These are phyloP conservation scores for Datisca glomerata DNA, from an alignment of 306 rosid species.

Conservation along the genomic window DNA sequence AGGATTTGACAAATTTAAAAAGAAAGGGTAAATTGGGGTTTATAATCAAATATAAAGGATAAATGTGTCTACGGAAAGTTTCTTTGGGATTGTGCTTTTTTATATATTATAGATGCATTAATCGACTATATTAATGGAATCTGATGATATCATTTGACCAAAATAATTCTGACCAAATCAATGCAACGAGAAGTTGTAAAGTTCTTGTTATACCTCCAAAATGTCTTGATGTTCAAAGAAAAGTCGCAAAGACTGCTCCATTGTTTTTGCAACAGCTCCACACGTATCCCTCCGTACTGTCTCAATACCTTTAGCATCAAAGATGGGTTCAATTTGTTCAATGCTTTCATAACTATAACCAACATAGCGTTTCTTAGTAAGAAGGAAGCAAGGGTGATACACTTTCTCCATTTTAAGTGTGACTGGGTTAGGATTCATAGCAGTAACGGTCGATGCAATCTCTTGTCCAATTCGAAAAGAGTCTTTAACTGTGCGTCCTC, in stretches of 20 bases:
- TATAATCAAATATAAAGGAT: too few species aligned
- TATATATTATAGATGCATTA: too few species aligned
- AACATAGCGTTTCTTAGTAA: slow-evolving; percentile 91
- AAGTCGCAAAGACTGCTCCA: slow-evolving; percentile 81
- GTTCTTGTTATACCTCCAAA: slow-evolving; percentile 57
- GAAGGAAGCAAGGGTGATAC: slow-evolving; percentile 79
- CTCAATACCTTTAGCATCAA: slow-evolving; percentile 98
- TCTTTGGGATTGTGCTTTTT: too few species aligned
- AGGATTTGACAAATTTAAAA: too few species aligned
- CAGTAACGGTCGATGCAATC: slow-evolving; percentile 77
- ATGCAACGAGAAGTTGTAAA: background rate
- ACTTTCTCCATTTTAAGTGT: slow-evolving; percentile 93
- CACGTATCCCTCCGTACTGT: slow-evolving; percentile 95
- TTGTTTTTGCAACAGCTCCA: slow-evolving; percentile 72
- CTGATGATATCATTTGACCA: background rate
- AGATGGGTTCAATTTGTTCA: slow-evolving; percentile 49
- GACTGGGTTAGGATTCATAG: slow-evolving; percentile 90
- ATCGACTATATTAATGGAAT: too few species aligned
- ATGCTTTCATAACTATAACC: slow-evolving; percentile 93
- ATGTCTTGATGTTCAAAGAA: slow-evolving; percentile 66
- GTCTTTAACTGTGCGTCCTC: slow-evolving; percentile 64
- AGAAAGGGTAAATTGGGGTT: too few species aligned
- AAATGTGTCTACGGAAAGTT: too few species aligned
- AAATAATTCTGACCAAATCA: slow-evolving; percentile 1
- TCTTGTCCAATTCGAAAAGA: slow-evolving; percentile 73